A percentile compares a stretch with the other conserved stretches of the same genome.
These are phyloP conservation scores for Cyclotella sp. DNA, from an alignment of 108 stramenopile species.

Conservation along the genomic window DNA sequence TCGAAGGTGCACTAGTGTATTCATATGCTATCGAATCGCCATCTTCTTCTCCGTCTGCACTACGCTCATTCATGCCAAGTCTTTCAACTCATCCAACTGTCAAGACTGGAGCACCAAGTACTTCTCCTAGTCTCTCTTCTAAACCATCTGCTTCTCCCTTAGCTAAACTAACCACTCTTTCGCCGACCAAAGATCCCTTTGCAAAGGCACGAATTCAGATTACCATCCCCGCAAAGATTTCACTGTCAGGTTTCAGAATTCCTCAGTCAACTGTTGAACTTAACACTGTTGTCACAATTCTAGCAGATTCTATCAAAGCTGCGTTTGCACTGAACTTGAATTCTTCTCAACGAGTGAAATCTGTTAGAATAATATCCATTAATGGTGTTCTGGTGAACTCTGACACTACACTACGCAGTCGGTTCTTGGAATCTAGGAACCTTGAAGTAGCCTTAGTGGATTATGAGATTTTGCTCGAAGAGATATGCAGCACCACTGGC, in stretches of 20 bases:
- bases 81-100: background rate
- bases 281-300: constrained; percentile 10
- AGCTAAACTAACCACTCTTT: constrained; percentile 6
- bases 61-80: constrained; percentile 17
- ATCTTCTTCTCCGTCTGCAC: constrained; percentile 10
- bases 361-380: constrained; percentile 19
- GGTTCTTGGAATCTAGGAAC: background rate
- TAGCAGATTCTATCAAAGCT: constrained; percentile 7
- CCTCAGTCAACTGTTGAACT: constrained; percentile 9
- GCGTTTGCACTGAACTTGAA: background rate
- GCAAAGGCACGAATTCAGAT: constrained; percentile 21
- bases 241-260: constrained; percentile 11
- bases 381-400: constrained; percentile 15
- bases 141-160: constrained; percentile 5
- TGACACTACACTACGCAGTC: constrained; percentile 1
- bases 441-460: constrained; percentile 1
- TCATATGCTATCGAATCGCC: constrained; percentile 19
- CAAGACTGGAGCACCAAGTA: background rate
- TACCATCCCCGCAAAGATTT: constrained; percentile 9
- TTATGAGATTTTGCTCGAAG: constrained; percentile 29
- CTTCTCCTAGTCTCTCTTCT: background rate
- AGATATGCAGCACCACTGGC: background rate
- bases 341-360: constrained; percentile 14
- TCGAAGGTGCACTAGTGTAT: constrained; percentile 21
- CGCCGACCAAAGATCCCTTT: constrained; percentile 17